Conservation (phyloP, 225 moss, liverwort and hornwort species). For the Bryum argenteum region DNA sequence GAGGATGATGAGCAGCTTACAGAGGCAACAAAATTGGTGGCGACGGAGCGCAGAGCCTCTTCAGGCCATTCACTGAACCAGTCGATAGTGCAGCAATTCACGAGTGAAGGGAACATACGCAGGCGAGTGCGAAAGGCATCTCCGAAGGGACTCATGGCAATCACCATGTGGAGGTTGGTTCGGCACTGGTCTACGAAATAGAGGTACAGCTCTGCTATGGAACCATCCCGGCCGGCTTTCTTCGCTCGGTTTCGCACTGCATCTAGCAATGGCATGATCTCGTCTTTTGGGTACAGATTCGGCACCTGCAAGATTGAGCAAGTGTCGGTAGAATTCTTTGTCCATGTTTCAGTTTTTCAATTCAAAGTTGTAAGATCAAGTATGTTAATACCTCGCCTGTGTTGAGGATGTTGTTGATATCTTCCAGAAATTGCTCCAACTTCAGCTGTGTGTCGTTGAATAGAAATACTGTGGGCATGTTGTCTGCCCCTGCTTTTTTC, state of each 20-base stretch:
- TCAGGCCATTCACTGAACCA: constrained; percentile 93
- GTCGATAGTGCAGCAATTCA: constrained; percentile 83
- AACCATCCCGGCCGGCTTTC: constrained; percentile 71
- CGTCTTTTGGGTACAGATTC: constrained; percentile 72
- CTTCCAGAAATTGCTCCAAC: constrained; percentile 82
- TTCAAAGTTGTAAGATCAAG: too few species aligned
- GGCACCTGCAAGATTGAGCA: constrained; percentile 38
- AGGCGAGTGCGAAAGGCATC: constrained; percentile 71
- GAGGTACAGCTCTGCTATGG: constrained; percentile 64
- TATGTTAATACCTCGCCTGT: constrained; percentile 68
- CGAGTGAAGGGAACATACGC: constrained; percentile 86
- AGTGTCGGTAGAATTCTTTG: not conserved
- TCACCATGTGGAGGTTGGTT: constrained; percentile 83
- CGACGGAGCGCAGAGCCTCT: constrained; percentile 73
- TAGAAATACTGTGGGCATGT: constrained; percentile 57
- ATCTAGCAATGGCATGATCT: constrained; percentile 72
- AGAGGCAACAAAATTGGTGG: constrained; percentile 64
- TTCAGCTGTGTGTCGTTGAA: constrained; percentile 82
- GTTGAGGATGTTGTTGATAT: constrained; percentile 85
- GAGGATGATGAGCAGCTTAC: too few species aligned
- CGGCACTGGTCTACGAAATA: constrained; percentile 83
- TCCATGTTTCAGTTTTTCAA: not conserved
- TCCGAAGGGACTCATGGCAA: constrained; percentile 93
- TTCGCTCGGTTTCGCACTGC: constrained; percentile 58
- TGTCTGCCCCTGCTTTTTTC: constrained; percentile 70